Base-by-base conservation (phyloP, 495 filamentous ascomycete genomes). In the Penicillium silybi region DNA sequence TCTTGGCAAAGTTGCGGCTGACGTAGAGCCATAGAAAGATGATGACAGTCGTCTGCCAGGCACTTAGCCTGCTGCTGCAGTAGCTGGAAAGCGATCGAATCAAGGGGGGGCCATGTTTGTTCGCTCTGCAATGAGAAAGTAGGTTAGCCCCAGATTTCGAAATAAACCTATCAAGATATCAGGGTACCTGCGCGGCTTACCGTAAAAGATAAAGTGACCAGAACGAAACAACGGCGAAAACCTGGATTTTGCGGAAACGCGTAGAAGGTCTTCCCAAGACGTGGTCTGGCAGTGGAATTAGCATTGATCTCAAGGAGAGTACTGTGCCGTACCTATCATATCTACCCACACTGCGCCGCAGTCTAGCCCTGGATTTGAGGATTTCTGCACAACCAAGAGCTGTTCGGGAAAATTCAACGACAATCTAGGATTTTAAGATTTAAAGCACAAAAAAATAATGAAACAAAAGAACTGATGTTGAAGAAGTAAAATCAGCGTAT, bases 11-110 rank as follows among this genome's bases (percentile, higher is more conserved):
- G 67, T 97, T 97, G 37, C 93, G 88, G 44, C 87, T 81, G 40
- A 90, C 75, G 65, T 97, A 98, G 44, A 97, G 86, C 74, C 90
- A 95, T 43, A 97, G 80, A 63, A 96, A 84, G 47, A 92, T 92
- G 35, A 92, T 73, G 48, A 95, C 85, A 16, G 96, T 77, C 13
- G 84, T 91, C 69, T 96, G 93, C 89, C 93, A 97, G 48, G 85
- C 74, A 11, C 90, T 95, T 39, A 97, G 74, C 49, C 77, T 82
- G 20, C 69, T 78, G 17, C 83, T 81, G 18, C 95, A 80, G 37
- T 80, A 73, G 46, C 78, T 71, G 1, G 92, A 97, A 46, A 96
- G 65, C 18, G 75, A 77, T 42, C 90, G 85, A 48, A 92, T 61
- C 40, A 85, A 59, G 0, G 87, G 88, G 4, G 93, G 95, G 43